A percentile compares a stretch with the other conserved stretches of the same genome.
Conservation (phyloP, 75 land plant genomes). For the Sequoiadendron giganteum region DNA sequence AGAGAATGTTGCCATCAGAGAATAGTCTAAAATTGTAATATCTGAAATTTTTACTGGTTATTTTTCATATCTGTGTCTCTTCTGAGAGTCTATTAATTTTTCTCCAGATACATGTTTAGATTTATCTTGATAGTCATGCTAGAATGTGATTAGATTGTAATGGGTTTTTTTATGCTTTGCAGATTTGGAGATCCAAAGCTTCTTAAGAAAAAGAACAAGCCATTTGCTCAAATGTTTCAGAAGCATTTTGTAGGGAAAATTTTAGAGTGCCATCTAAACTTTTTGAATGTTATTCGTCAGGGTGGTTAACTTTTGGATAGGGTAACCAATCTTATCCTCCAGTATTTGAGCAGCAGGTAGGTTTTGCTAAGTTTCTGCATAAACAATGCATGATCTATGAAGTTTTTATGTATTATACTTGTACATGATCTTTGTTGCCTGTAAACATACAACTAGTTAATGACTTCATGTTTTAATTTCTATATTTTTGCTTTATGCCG, state of each 20-base stretch:
- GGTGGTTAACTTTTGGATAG: slow-evolving; percentile 95
- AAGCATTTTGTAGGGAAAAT: slow-evolving; percentile 90
- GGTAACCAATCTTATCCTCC: slow-evolving; percentile 88
- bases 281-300: slow-evolving; percentile 72
- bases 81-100: neutral
- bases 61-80: neutral
- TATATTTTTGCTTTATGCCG: neutral
- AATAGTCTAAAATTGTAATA: neutral
- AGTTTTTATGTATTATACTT: neutral
- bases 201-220: slow-evolving; percentile 84
- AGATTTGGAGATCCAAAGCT: slow-evolving; percentile 97
- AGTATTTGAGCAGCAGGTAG: slow-evolving; percentile 94
- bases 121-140: neutral
- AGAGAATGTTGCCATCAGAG: too few species aligned
- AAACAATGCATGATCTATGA: neutral
- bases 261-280: slow-evolving; percentile 76
- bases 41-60: neutral
- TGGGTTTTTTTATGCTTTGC: slow-evolving; percentile 7
- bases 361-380: neutral
- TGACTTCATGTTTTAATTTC: neutral
- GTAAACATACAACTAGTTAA: neutral
- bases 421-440: neutral
- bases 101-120: neutral
- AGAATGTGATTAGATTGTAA: neutral
- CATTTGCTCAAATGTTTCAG: slow-evolving; percentile 93